Evolutionary conservation across 192 early-diverging fungal species (phyloP), one percentile per base, ranked within the genome.

Genomic region (Entomortierella beljakovae): DNA sequence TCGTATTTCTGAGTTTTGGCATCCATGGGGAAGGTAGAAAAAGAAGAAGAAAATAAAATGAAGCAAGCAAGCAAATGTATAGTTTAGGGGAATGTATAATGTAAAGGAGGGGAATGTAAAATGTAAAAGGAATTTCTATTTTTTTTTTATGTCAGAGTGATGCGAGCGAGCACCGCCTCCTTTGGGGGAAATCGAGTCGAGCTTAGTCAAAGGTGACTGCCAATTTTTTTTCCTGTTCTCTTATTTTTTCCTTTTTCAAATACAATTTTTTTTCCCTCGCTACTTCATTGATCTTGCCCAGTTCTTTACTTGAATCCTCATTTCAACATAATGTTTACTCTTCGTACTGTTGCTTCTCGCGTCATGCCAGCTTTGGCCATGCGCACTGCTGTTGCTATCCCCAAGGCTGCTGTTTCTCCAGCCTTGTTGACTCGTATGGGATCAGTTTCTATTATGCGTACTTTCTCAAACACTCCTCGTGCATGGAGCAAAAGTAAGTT

Each of bases 1-100:
- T 96, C 94, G 74, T 96, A 96, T 83, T 90, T 91, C 71, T 93
- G 92, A 2, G 92, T 88, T 68, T 92, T 93, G 60, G 83, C 68
- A 59, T 90, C 88, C 60, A 84, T 66, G 40, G 31, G 29, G 34
- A 33, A 53, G 33, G 20, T n/a, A n/a, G n/a, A n/a, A n/a, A n/a
- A n/a, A n/a, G n/a, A n/a, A n/a, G n/a, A n/a, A n/a, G n/a, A n/a
- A n/a, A n/a, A n/a, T n/a, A n/a, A n/a, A n/a, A n/a, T n/a, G n/a
- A n/a, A n/a, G n/a, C n/a, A n/a, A n/a, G 22, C 35, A 23, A 20
- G 29, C 13, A 29, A 40, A 22, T 49, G 40, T 23, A 55, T 40
- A 49, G 28, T 23, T 9, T 31, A 26, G 25, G 22, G 50, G 1
- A 40, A n/a, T 57, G 11, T 33, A 9, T 29, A 46, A 11, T 31